Conservation (phyloP, 2,329 filamentous ascomycete species). For the Aspergillus piperis region DNA sequence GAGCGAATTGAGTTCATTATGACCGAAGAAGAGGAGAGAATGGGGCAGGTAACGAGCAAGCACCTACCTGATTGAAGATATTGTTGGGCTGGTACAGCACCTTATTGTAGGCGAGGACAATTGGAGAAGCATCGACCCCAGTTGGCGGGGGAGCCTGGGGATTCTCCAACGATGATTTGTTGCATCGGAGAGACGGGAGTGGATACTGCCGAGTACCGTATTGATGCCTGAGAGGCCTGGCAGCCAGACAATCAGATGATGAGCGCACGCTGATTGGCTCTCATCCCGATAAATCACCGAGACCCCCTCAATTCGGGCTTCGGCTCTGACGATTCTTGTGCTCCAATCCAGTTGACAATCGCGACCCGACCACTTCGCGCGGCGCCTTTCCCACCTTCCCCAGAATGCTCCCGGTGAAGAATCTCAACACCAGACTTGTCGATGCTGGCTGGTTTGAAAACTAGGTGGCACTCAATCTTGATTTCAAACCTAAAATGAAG, state of each 20-base stretch:
- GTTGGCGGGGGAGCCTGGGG: neutral
- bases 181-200: neutral
- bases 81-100: neutral
- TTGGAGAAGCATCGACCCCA: neutral
- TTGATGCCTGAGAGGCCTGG: neutral
- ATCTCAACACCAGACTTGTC: neutral
- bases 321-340: neutral
- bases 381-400: neutral
- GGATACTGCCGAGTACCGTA: neutral
- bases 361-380: neutral
- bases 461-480: neutral
- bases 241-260: slow-evolving; percentile 20
- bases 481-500: neutral
- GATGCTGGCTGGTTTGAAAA: neutral
- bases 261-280: slow-evolving; percentile 24
- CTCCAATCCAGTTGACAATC: neutral
- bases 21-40: neutral
- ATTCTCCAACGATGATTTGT: neutral
- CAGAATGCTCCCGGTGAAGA: slow-evolving; percentile 7
- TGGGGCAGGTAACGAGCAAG: neutral
- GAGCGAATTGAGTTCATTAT: neutral
- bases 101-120: neutral
- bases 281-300: slow-evolving; percentile 34
- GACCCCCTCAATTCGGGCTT: neutral
- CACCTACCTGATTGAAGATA: neutral